These are phyloP conservation scores for Groenewaldozyma auringiensis DNA, from an alignment of 1,139 yeast species.

Conservation along the genomic window DNA sequence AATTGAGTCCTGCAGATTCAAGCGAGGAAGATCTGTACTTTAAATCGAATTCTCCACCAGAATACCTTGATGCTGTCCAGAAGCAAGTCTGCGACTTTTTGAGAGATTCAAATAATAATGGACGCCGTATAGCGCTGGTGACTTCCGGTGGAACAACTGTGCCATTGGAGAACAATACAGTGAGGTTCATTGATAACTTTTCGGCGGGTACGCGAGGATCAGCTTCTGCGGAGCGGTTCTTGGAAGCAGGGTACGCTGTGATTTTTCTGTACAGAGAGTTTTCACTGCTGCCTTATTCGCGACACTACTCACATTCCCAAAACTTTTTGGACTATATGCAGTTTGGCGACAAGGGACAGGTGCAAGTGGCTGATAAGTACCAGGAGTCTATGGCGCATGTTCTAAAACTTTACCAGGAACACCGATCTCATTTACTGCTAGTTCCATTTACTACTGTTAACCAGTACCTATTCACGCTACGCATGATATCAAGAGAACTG, in stretches of 20 bases:
- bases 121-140: conserved; percentile 62
- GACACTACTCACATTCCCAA: conserved; percentile 81
- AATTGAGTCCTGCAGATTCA: conserved; percentile 68
- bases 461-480: conserved; percentile 81
- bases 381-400: conserved; percentile 57
- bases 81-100: conserved; percentile 54
- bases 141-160: conserved; percentile 99
- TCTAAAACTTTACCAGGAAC: conserved; percentile 55
- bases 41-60: conserved; percentile 61
- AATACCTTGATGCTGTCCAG: conserved; percentile 57
- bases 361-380: conserved; percentile 50
- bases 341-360: conserved; percentile 26
- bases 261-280: conserved; percentile 88
- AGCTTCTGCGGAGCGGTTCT: conserved; percentile 84
- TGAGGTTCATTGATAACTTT: conserved; percentile 90
- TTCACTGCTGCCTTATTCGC: conserved; percentile 80
- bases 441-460: conserved; percentile 93
- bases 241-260: conserved; percentile 82
- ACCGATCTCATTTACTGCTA: conserved; percentile 53
- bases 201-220: conserved; percentile 98
- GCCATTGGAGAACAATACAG: conserved; percentile 93
- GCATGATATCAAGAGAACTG: conserved; percentile 55
- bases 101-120: conserved; percentile 31
- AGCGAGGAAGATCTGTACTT: conserved; percentile 74
- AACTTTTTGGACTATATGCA: conserved; percentile 76